Percentiles rank a stretch among this genome's conserved stretches.
Conservation (phyloP, 768 basidiomycete genomes). For the Terana coerulea region DNA sequence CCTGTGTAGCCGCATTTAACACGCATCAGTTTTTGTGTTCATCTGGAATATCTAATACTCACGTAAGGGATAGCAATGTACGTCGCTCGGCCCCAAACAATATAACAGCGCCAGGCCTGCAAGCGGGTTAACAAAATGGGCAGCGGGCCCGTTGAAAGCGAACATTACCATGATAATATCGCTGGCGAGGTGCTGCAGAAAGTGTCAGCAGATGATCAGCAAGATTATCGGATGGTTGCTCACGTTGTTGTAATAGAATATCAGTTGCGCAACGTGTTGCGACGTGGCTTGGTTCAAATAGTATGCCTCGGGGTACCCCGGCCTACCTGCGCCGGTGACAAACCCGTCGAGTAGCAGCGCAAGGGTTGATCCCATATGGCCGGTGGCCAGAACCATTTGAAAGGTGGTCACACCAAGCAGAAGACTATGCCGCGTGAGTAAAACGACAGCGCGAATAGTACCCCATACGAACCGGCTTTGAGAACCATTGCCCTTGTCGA, state of each 20-base stretch:
- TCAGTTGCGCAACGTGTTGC: neutral
- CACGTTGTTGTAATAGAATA: neutral
- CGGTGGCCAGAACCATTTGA: neutral
- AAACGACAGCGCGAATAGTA: neutral
- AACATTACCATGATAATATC: constrained; percentile 1
- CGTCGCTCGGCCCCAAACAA: neutral
- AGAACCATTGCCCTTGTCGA: neutral
- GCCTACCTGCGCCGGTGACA: neutral
- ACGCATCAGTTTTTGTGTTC: neutral
- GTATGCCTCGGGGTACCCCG: neutral
- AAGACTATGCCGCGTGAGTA: neutral
- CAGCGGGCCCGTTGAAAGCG: neutral
- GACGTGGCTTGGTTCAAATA: neutral
- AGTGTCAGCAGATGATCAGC: neutral
- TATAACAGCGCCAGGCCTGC: constrained; percentile 6
- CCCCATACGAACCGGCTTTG: neutral
- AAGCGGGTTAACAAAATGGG: neutral
- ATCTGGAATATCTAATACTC: neutral
- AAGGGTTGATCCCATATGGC: neutral
- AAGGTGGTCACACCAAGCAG: neutral
- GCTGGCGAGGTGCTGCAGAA: neutral
- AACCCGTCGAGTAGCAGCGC: neutral
- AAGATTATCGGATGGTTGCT: neutral
- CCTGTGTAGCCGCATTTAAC: neutral
- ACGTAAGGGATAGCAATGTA: neutral